Conservation (phyloP, 768 basidiomycete species). For the Strobilomyces echinocephalus region DNA sequence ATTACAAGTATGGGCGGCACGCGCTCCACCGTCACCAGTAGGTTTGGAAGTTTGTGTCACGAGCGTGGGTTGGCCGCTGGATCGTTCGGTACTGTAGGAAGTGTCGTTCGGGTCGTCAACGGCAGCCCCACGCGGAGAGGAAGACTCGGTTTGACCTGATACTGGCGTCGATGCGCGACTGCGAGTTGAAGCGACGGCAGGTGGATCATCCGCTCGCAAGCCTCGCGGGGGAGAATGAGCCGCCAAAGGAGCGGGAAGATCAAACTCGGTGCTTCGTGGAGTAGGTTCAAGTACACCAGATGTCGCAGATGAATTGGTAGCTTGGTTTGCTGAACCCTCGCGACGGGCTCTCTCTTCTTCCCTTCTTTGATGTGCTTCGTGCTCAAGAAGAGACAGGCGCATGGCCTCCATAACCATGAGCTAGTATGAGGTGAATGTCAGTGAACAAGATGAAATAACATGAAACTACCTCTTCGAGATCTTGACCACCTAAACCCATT, state of each 20-base stretch:
- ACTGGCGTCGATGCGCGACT: conserved; percentile 30
- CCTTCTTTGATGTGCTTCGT: conserved; percentile 86
- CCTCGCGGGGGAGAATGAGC: conserved; percentile 2
- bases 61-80: conserved; percentile 13
- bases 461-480: conserved; percentile 81
- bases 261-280: conserved; percentile 1
- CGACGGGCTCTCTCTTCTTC: conserved; percentile 66
- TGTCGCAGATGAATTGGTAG: conserved; percentile 19
- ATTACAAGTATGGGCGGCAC: conserved; percentile 4
- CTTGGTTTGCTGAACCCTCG: conserved; percentile 37
- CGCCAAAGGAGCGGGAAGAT: conserved; percentile 2
- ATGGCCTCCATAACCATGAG: conserved; percentile 99
- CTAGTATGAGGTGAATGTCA: conserved; percentile 37
- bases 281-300: conserved; percentile 4
- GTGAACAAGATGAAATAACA: conserved; percentile 21
- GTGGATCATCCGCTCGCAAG: conserved; percentile 9
- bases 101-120: conserved; percentile 27
- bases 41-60: conserved; percentile 10
- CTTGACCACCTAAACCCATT: conserved; percentile 77
- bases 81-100: conserved; percentile 26
- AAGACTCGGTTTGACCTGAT: conserved; percentile 34
- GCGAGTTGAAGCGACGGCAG: conserved; percentile 10
- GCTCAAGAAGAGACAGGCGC: conserved; percentile 89
- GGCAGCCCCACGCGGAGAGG: conserved; percentile 22
- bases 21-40: conserved; percentile 10